Evolutionary conservation across 495 filamentous ascomycete species (phyloP).

Genomic region (Thozetella sp.): DNA sequence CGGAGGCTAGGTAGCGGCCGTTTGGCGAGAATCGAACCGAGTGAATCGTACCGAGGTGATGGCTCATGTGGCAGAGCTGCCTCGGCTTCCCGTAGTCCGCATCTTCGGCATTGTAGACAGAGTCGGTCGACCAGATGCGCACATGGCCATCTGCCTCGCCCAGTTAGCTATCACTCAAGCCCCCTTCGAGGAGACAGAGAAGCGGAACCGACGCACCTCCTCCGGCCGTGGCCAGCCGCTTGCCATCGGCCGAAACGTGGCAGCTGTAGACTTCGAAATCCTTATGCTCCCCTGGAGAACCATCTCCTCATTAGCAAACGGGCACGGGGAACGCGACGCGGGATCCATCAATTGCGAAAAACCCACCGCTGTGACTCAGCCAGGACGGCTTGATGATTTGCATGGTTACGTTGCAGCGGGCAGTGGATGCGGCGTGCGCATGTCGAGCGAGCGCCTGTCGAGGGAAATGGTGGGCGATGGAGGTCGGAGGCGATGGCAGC

Average conservation of each 20-base stretch:
- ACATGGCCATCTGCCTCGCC: slow-evolving; percentile 77
- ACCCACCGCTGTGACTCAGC: slow-evolving; percentile 86
- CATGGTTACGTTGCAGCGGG: slow-evolving; percentile 45
- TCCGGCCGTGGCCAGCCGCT: slow-evolving; percentile 86
- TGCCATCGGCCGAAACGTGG: slow-evolving; percentile 93
- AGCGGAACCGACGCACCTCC: slow-evolving; percentile 66
- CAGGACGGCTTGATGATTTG: slow-evolving; percentile 91
- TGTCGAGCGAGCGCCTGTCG: slow-evolving; percentile 17
- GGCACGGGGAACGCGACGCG: background rate
- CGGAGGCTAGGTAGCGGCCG: slow-evolving; percentile 90
- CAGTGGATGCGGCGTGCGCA: slow-evolving; percentile 21
- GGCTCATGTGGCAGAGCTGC: slow-evolving; percentile 96
- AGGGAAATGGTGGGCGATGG: background rate
- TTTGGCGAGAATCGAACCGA: slow-evolving; percentile 95
- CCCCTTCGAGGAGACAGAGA: background rate
- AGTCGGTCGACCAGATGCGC: slow-evolving; percentile 95
- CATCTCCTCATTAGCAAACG: background rate
- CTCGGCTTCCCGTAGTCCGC: slow-evolving; percentile 74
- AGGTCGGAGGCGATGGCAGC: slow-evolving; percentile 1
- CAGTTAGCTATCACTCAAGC: slow-evolving; percentile 10
- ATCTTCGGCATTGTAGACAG: slow-evolving; percentile 79
- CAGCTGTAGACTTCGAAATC: slow-evolving; percentile 98
- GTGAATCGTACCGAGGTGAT: slow-evolving; percentile 96
- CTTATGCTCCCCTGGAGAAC: slow-evolving; percentile 78
- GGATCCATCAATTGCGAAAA: slow-evolving; percentile 2